Percentiles rank a stretch among this genome's conserved stretches.
Conservation (phyloP, 805 yeast species). For the Blastobotrys chiropterorum region DNA sequence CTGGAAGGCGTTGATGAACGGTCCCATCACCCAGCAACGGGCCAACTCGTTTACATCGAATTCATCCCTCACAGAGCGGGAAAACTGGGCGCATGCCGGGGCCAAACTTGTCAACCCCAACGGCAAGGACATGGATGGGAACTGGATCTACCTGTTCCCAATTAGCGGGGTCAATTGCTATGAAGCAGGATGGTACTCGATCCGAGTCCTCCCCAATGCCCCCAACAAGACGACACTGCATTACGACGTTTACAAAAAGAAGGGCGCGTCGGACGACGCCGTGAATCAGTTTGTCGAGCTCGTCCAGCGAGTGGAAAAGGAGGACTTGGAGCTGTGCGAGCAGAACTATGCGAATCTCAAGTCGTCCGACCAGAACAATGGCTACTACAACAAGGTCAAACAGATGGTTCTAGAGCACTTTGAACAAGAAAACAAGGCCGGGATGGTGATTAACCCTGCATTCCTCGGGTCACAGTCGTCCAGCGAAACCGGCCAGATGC, state of each 20-base stretch:
- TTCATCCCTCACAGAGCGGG: background rate
- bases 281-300: background rate
- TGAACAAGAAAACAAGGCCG: conserved; percentile 1
- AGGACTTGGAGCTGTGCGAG: background rate
- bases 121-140: background rate
- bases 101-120: background rate
- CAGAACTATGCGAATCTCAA: background rate
- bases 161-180: background rate
- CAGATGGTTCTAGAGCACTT: background rate
- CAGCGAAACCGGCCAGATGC: background rate
- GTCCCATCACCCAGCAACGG: background rate
- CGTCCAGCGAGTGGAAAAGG: background rate
- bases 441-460: background rate
- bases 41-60: background rate
- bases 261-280: background rate
- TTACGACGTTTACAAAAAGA: conserved; percentile 1
- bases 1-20: background rate
- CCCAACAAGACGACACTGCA: background rate
- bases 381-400: background rate
- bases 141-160: background rate
- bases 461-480: background rate
- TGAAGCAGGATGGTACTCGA: background rate
- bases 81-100: background rate
- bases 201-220: background rate
- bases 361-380: background rate